phyloP scores from a whole-genome alignment of 805 yeast genomes.

The Wickerhamomyces bisporus region DNA sequence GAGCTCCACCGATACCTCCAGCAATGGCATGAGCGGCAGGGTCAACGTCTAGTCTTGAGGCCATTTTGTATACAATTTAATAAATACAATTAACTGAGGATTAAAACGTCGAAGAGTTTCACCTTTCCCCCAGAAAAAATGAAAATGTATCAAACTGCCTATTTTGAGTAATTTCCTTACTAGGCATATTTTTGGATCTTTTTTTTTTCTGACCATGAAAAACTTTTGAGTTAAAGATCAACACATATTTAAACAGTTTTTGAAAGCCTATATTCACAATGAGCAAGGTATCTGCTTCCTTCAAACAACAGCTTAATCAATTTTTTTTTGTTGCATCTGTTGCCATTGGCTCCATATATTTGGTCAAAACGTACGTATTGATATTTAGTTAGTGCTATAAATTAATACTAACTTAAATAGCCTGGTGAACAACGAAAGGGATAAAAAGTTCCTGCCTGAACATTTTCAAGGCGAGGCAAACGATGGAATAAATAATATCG shows the following conservation, averaged over 20 bases:
- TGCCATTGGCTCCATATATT: slow-evolving; percentile 24
- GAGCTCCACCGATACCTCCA: slow-evolving; percentile 91
- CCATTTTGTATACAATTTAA: too few species aligned
- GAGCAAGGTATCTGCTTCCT: slow-evolving; percentile 12
- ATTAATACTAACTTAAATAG: slow-evolving; percentile 13
- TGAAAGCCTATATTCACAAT: too few species aligned
- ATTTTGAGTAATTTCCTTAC: too few species aligned
- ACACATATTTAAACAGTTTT: too few species aligned
- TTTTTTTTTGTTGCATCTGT: slow-evolving; percentile 20
- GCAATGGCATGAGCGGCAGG: slow-evolving; percentile 78
- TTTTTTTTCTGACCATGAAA: too few species aligned
- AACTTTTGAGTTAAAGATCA: too few species aligned
- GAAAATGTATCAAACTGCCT: too few species aligned
- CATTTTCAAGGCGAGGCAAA: slow-evolving; percentile 15
- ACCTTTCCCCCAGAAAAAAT: too few species aligned
- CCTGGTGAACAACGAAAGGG: slow-evolving; percentile 31
- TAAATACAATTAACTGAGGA: too few species aligned
- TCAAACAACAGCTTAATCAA: slow-evolving; percentile 18
- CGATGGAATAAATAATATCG: slow-evolving; percentile 20
- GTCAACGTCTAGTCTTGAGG: slow-evolving; percentile 22
- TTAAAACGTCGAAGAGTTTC: too few species aligned
- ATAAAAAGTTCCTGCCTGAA: slow-evolving; percentile 29
- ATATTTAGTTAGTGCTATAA: too few species aligned
- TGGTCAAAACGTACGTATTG: slow-evolving; percentile 24
- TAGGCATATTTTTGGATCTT: too few species aligned